phyloP scores from a whole-genome alignment of 2,329 filamentous ascomycete genomes.

The Annulohypoxylon truncatum region DNA sequence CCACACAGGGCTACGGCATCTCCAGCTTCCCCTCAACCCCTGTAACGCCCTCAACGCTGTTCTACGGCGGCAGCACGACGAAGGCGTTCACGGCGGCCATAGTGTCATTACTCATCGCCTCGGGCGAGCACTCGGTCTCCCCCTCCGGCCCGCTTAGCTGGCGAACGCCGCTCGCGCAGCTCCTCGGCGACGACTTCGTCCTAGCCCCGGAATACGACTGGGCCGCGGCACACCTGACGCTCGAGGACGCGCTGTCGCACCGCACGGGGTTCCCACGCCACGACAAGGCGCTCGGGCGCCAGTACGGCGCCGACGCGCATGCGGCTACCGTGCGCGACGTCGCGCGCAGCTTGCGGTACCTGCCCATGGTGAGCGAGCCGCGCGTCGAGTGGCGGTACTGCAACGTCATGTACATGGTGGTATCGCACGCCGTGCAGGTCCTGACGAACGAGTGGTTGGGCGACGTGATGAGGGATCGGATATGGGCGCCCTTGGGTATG shows the following conservation, averaged over 20 bases:
- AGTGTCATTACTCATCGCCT: conserved; percentile 60
- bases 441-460: conserved; percentile 55
- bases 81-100: conserved; percentile 65
- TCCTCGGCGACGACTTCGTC: conserved; percentile 64
- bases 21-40: conserved; percentile 52
- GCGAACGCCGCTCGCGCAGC: conserved; percentile 57
- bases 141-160: conserved; percentile 53
- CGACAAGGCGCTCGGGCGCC: conserved; percentile 50
- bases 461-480: conserved; percentile 52
- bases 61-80: conserved; percentile 65
- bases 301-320: conserved; percentile 49
- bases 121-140: conserved; percentile 52
- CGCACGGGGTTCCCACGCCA: conserved; percentile 61
- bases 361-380: conserved; percentile 58
- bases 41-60: conserved; percentile 61
- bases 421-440: conserved; percentile 59
- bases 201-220: conserved; percentile 53
- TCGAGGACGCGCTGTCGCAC: conserved; percentile 66
- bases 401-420: conserved; percentile 64
- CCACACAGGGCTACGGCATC: conserved; percentile 57
- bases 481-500: conserved; percentile 62
- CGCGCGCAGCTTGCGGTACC: conserved; percentile 56
- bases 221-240: conserved; percentile 59
- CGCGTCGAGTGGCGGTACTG: conserved; percentile 61
- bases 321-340: conserved; percentile 52